phyloP scores from a whole-genome alignment of 345 rosid species.

The Acer negundo region DNA sequence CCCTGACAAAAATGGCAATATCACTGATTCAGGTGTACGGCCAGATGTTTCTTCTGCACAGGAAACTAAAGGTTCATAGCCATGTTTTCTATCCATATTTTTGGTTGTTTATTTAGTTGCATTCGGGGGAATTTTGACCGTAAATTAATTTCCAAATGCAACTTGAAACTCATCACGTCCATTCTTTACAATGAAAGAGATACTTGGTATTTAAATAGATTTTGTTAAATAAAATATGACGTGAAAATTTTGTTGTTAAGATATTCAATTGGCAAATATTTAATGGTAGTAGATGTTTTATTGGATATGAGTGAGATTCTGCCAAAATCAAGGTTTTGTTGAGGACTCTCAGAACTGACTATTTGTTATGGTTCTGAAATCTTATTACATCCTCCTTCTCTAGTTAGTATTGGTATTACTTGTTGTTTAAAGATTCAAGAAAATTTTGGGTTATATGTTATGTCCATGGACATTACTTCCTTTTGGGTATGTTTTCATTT shows the following conservation, averaged over 20 bases:
- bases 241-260: neutral
- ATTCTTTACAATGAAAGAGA: conserved; percentile 2
- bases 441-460: neutral
- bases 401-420: too few relatives aligned
- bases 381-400: neutral
- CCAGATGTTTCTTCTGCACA: conserved; percentile 31
- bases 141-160: neutral
- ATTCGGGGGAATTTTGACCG: neutral
- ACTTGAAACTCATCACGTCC: neutral
- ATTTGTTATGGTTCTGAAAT: neutral
- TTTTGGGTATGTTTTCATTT: neutral
- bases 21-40: conserved; percentile 36
- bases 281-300: neutral
- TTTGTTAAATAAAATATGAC: neutral
- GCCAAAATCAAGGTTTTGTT: neutral
- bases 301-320: neutral
- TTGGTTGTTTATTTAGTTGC: neutral
- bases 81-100: neutral
- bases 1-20: conserved; percentile 44
- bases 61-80: conserved; percentile 38
- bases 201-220: conserved; percentile 11
- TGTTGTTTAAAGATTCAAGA: neutral
- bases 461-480: neutral
- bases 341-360: neutral
- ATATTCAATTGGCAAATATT: neutral